Conservation (phyloP, 1,284 basidiomycete species). For the Phlebopus sp. region DNA sequence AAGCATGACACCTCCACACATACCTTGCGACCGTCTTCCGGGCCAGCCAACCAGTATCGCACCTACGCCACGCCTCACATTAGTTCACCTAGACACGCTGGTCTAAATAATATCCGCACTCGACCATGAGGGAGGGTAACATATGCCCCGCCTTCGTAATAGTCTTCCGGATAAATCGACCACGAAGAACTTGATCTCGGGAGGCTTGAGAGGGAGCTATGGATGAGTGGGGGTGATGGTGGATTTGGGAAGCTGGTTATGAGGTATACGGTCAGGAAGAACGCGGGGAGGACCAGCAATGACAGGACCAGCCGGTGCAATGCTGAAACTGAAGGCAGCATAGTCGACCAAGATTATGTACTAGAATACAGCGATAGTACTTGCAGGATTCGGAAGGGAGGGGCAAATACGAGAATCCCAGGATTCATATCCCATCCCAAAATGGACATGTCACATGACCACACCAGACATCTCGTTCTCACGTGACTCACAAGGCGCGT, state of each 20-base stretch:
- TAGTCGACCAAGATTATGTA: conserved; percentile 8
- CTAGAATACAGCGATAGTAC: not conserved
- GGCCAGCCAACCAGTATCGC: conserved; percentile 73
- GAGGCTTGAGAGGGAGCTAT: conserved; percentile 58
- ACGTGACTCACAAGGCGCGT: conserved; percentile 31
- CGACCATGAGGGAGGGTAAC: conserved; percentile 58
- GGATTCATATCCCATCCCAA: not conserved
- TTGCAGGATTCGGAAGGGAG: not conserved
- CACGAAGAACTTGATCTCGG: conserved; percentile 53
- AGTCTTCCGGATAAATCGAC: conserved; percentile 68
- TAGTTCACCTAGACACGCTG: conserved; percentile 9
- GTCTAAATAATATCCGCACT: conserved; percentile 30
- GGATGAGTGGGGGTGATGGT: conserved; percentile 45
- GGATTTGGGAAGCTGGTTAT: conserved; percentile 61
- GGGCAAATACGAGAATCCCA: not conserved
- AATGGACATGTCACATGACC: conserved; percentile 21
- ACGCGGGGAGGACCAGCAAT: conserved; percentile 55
- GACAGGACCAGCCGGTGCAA: conserved; percentile 42
- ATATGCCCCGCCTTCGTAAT: conserved; percentile 65
- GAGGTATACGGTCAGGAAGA: conserved; percentile 58
- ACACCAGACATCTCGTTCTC: conserved; percentile 20
- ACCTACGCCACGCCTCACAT: conserved; percentile 38
- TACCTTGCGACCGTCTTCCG: conserved; percentile 66
- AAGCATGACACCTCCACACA: conserved; percentile 12
- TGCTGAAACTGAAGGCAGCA: conserved; percentile 10